Conservation (phyloP, 139 green algal genomes). For the Picochlorum sp. region DNA sequence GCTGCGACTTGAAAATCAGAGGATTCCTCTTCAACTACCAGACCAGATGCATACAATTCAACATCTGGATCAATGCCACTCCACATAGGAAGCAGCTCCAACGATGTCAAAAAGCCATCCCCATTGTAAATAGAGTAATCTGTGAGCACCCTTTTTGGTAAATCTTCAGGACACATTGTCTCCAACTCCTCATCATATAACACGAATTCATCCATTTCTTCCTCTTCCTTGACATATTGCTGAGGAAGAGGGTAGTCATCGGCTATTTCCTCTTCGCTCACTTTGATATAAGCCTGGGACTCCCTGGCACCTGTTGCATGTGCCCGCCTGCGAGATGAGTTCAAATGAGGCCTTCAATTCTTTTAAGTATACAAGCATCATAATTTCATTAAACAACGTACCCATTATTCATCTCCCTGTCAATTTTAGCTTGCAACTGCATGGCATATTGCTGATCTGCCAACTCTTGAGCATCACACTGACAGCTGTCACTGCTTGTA, state of each 20-base stretch:
- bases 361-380: too few species aligned
- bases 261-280: slow-evolving; percentile 85
- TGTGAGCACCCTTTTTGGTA: slow-evolving; percentile 61
- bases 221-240: slow-evolving; percentile 63
- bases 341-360: too few species aligned
- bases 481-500: background rate
- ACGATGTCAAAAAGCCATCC: slow-evolving; percentile 61
- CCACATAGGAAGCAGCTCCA: slow-evolving; percentile 90
- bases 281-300: slow-evolving; percentile 62
- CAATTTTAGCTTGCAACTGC: slow-evolving; percentile 69
- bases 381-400: background rate
- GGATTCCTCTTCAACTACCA: slow-evolving; percentile 62
- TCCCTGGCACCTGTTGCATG: background rate
- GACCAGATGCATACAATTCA: slow-evolving; percentile 71
- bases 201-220: slow-evolving; percentile 83
- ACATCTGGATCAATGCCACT: slow-evolving; percentile 67
- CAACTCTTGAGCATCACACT: slow-evolving; percentile 1
- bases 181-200: slow-evolving; percentile 68
- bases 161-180: slow-evolving; percentile 49
- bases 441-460: slow-evolving; percentile 62
- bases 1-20: slow-evolving; percentile 46
- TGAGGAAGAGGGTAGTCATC: slow-evolving; percentile 84
- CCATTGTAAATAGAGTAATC: slow-evolving; percentile 79
- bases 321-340: too few species aligned
- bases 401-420: slow-evolving; percentile 21